These are phyloP conservation scores for Pelargonium citronellum DNA, from an alignment of 441 rosid species.

Conservation along the genomic window DNA sequence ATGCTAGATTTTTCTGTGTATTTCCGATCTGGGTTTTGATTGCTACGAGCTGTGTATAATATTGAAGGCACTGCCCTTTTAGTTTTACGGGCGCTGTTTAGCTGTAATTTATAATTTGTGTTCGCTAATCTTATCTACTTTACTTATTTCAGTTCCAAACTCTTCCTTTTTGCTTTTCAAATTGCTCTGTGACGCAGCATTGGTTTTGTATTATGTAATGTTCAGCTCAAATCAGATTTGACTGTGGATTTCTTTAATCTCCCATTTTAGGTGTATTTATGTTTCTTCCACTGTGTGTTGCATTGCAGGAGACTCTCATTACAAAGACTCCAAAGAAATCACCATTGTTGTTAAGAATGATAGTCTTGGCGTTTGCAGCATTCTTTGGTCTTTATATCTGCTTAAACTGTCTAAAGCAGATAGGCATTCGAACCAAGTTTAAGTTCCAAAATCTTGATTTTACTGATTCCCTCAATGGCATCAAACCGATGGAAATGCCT, in stretches of 20 bases:
- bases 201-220: no score
- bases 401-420: conserved; percentile 59
- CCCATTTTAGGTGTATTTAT: no score
- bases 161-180: no score
- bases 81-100: no score
- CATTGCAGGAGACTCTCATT: conserved; percentile 50
- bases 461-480: conserved; percentile 24
- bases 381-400: conserved; percentile 64
- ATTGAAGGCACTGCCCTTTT: no score
- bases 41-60: not conserved
- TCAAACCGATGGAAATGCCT: conserved; percentile 25
- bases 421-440: conserved; percentile 31
- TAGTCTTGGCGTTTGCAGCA: conserved; percentile 61
- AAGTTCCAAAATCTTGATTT: conserved; percentile 38
- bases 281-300: not conserved
- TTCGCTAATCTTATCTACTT: not conserved
- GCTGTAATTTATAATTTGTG: no score
- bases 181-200: no score
- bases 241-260: no score
- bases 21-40: not conserved
- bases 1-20: no score
- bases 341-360: conserved; percentile 59
- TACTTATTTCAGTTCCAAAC: not conserved
- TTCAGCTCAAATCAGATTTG: no score
- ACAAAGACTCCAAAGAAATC: conserved; percentile 65